Base-by-base conservation (phyloP, 2,329 filamentous ascomycete species). In the Lasiodiplodia theobromae region DNA sequence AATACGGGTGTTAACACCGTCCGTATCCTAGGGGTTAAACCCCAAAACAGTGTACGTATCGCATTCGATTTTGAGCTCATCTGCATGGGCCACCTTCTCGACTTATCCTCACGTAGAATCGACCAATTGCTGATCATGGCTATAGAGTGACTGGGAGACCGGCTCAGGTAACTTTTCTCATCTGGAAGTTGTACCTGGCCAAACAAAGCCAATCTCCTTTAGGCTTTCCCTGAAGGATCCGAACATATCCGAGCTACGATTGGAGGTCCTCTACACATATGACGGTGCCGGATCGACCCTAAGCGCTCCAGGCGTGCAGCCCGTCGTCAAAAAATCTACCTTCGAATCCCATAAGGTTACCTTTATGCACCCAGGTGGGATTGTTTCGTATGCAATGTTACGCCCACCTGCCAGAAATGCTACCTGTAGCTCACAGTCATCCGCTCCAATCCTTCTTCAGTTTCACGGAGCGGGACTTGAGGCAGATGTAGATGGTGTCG, bases 401-500 rank as follows among this genome's bases (percentile, higher is more conserved):
- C 81, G 85, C n/a, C 81, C 86, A 31, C 87, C 87, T 11, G 82
- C 84, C 0, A 71, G 72, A 47, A 80, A 82, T 68, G 77, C 77
- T 18, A 74, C 74, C 5, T 79, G 77, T 65, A 69, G 64, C 8
- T 68, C 69, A 3, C 71, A 73, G 16, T 67, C 69, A 10, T 73
- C 71, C 2, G 71, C 86, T 11, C 86, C 86, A 6, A 73, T 89
- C 3, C 75, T 88, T 16, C 71, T 89, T 23, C 78, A 76, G 34
- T 76, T 88, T 18, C 87, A 89, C 75, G 87, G 87, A 14, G 87
- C 87, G 38, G 87, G 86, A 0, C 75, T 88, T 12, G 86, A 88
- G 70, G 86, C 83, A 37, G 84, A 86, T 69, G 81, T 77, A 67
- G 75, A 81, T 16, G 73, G 81, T 70, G 82, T 84, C 1, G 78